Conservation (phyloP, 768 basidiomycete species). For the Trametes punicea region DNA sequence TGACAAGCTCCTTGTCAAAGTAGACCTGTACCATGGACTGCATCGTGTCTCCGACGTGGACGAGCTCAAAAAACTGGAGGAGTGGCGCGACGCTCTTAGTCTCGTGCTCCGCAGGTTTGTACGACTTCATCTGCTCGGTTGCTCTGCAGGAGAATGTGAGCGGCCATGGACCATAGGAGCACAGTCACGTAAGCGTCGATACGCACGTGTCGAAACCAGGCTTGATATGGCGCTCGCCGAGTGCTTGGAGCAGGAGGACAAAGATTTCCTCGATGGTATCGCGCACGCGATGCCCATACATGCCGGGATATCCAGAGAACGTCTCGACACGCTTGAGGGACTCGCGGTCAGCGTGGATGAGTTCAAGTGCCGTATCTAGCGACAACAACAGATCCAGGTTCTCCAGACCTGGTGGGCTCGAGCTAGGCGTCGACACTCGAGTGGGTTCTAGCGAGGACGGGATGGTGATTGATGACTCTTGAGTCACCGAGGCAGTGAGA, state of each 20-base stretch:
- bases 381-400: slow-evolving; percentile 87
- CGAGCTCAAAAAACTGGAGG: slow-evolving; percentile 95
- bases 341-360: slow-evolving; percentile 92
- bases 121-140: slow-evolving; percentile 83
- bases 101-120: slow-evolving; percentile 84
- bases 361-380: slow-evolving; percentile 83
- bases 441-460: slow-evolving; percentile 15
- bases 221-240: slow-evolving; percentile 75
- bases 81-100: slow-evolving; percentile 86
- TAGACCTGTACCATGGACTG: slow-evolving; percentile 98
- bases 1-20: slow-evolving; percentile 92
- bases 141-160: slow-evolving; percentile 52
- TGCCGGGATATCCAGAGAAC: slow-evolving; percentile 83
- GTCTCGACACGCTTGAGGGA: slow-evolving; percentile 89
- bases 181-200: neutral
- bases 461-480: slow-evolving; percentile 1
- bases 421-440: slow-evolving; percentile 20
- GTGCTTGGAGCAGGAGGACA: slow-evolving; percentile 72
- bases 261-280: slow-evolving; percentile 96
- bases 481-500: slow-evolving; percentile 6
- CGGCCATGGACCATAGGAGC: neutral
- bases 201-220: slow-evolving; percentile 65
- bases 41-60: slow-evolving; percentile 95
- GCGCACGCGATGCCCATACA: slow-evolving; percentile 80
- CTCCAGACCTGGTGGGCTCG: slow-evolving; percentile 31